Percentiles rank a stretch among this genome's conserved stretches.
Conservation (phyloP, 1,284 basidiomycete genomes). For the Thelephora terrestris region DNA sequence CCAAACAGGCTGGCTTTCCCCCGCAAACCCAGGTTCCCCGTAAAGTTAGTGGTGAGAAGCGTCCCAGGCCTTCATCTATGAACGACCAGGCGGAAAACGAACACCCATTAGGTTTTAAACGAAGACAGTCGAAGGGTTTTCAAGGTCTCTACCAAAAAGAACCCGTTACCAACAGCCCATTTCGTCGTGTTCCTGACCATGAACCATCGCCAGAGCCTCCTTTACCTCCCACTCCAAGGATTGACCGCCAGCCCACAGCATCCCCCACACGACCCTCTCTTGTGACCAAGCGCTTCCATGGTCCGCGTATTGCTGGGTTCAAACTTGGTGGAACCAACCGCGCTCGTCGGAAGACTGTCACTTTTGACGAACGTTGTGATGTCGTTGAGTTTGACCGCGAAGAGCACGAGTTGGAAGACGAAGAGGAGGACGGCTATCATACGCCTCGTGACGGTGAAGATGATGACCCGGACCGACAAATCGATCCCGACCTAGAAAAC, state of each 20-base stretch:
- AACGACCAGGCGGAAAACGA: conserved; percentile 65
- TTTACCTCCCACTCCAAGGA: conserved; percentile 20
- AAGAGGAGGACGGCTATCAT: conserved; percentile 36
- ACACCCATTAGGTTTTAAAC: conserved; percentile 56
- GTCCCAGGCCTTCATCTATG: conserved; percentile 56
- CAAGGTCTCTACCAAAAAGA: conserved; percentile 64
- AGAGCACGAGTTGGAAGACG: conserved; percentile 26
- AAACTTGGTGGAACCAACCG: conserved; percentile 31
- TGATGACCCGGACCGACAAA: conserved; percentile 12
- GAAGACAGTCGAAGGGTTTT: conserved; percentile 67
- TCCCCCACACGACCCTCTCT: conserved; percentile 66
- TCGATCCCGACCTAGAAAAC: conserved; percentile 6
- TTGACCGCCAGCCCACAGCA: conserved; percentile 19
- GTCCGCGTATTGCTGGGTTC: conserved; percentile 60
- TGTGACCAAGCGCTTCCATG: conserved; percentile 73
- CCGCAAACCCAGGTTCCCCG: conserved; percentile 24
- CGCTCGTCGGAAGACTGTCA: conserved; percentile 71
- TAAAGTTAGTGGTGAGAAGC: conserved; percentile 63
- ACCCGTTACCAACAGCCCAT: conserved; percentile 82
- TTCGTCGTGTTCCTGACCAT: conserved; percentile 30
- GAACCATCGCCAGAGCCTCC: conserved; percentile 12
- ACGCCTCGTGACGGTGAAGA: conserved; percentile 31
- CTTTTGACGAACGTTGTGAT: conserved; percentile 78
- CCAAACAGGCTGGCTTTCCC: conserved; percentile 22
- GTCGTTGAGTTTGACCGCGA: conserved; percentile 79